These are phyloP conservation scores for Dioszegia aurantiaca DNA, from an alignment of 768 basidiomycete genomes.

Conservation along the genomic window DNA sequence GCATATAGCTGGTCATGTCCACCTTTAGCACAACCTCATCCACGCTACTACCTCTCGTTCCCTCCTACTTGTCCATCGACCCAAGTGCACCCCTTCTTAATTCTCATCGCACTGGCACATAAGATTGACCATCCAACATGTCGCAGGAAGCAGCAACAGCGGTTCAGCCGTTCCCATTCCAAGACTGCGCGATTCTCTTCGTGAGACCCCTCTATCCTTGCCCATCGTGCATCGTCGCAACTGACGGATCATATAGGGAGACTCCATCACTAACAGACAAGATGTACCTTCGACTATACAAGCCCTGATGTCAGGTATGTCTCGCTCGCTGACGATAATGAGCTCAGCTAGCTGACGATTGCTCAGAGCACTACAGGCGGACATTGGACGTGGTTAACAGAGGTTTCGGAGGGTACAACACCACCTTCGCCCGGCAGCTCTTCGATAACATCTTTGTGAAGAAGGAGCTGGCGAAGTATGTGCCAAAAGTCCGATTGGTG, in stretches of 20 bases:
- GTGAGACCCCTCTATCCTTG: slow-evolving; percentile 4
- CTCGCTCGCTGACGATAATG: too few relatives aligned
- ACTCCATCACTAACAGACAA: slow-evolving; percentile 30
- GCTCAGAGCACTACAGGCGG: slow-evolving; percentile 23
- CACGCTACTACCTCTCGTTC: too few relatives aligned
- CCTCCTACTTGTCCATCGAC: too few relatives aligned
- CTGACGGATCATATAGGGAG: slow-evolving; percentile 11
- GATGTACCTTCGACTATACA: slow-evolving; percentile 28
- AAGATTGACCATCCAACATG: too few relatives aligned
- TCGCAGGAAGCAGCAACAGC: not conserved
- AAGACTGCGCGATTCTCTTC: slow-evolving; percentile 31
- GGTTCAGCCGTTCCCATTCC: slow-evolving; percentile 11
- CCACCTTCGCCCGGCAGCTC: slow-evolving; percentile 14
- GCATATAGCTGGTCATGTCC: too few relatives aligned
- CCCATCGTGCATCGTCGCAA: not conserved
- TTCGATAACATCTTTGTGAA: slow-evolving; percentile 35
- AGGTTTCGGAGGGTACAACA: slow-evolving; percentile 39
- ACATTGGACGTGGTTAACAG: slow-evolving; percentile 31
- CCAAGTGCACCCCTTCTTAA: too few relatives aligned
- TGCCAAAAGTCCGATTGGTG: slow-evolving; percentile 22
- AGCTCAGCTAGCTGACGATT: not conserved
- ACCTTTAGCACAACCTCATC: too few relatives aligned
- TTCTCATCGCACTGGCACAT: too few relatives aligned
- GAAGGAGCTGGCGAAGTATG: slow-evolving; percentile 20
- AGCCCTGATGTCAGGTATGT: slow-evolving; percentile 23